Base-by-base conservation (phyloP, 805 yeast genomes). In the Myxozyma nipponensis region DNA sequence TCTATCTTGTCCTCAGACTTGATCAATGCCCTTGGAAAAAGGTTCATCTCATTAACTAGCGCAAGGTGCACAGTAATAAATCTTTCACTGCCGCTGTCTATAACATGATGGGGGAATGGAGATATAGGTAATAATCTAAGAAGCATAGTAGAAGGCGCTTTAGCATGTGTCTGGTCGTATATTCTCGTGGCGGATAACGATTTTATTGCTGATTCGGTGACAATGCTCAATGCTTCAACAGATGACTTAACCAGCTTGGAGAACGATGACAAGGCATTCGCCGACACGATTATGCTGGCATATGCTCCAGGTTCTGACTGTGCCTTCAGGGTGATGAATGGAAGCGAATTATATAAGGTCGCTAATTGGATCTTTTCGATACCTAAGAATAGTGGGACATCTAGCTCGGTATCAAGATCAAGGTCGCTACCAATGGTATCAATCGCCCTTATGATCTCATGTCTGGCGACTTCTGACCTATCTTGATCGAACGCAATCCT, bases 21-120 rank as follows among this genome's bases (percentile, higher is more conserved):
- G n/a, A 51, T 5, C 9, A 39, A 37, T 3, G 41, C 47, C 9
- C 39, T 35, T 1, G 56, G 56, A 34, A 47, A 50, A 17, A 54
- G 25, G 28, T 42, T 54, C 58, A 54, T 54, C 22, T 54, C 58
- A 35, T 50, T 54, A n/a, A 50, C 52, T 15, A 51, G 26, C 15
- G 49, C 55, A 22, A 50, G 28, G 26, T 54, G 58, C 3, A 54
- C 41, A 2, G 46, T 45, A 13, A 48, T 18, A n/a, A n/a, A n/a
- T n/a, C n/a, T n/a, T n/a, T n/a, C n/a, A 6, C 25, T 32, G 4
- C 17, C 37, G 2, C 23, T 39, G 13, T 13, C 19, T 13, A 13
- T 21, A 17, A 3, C 22, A 35, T 35, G 38, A 23, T 7, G 21
- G 13, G 57, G 54, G 21, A 52, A 45, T 19, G 57, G 57, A 6